Base-by-base conservation (phyloP, 768 basidiomycete genomes). In the Tylopilus balloui region DNA sequence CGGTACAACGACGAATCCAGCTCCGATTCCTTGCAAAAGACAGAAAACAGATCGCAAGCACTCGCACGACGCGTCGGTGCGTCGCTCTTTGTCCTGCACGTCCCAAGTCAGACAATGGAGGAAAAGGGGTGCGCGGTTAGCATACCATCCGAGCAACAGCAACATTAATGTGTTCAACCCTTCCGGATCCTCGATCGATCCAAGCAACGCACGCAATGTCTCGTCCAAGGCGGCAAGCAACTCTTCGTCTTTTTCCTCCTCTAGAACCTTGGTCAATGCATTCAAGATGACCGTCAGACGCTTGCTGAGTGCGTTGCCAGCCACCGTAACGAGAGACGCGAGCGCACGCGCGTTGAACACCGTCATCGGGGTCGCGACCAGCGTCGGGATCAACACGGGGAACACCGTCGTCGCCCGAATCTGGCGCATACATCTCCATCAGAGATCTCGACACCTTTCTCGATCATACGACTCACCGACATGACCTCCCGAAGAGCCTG, bases 401-500 rank as follows among this genome's bases (percentile, higher is more conserved):
- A 98, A 98, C 32, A 98, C 93, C 10, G 89, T 92, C 34, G 86
- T 78, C 13, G 95, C 91, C 32, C 94, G 91, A 57, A 97, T 89
- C 88, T 93, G 64, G 39, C 31, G 47, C 35, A 38, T 27, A 31
- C 20, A 39, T 3, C n/a, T n/a, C 4, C 19, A 46, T 57, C 47
- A 44, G 46, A 28, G 19, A 23, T 19, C 2, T 7, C 6, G 1
- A 21, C 4, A 1, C 9, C 9, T 23, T 8, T 35, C 1, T 1
- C 6, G 3, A 4, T 14, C 15, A 10, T 4, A 21, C 11, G 0
- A 55, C 87, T 65, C 67, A 92, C 92, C 56, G 78, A 83, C 89
- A 95, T 95, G 56, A 98, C 92, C 73, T 98, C 95, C 48, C 78
- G 84, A 32, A 98, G 72, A 0, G 96, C 96, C 61, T 93, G 85